A percentile compares a stretch with the other conserved stretches of the same genome.
Conservation (phyloP, 1,139 yeast species). For the Diutina neorugosa region DNA sequence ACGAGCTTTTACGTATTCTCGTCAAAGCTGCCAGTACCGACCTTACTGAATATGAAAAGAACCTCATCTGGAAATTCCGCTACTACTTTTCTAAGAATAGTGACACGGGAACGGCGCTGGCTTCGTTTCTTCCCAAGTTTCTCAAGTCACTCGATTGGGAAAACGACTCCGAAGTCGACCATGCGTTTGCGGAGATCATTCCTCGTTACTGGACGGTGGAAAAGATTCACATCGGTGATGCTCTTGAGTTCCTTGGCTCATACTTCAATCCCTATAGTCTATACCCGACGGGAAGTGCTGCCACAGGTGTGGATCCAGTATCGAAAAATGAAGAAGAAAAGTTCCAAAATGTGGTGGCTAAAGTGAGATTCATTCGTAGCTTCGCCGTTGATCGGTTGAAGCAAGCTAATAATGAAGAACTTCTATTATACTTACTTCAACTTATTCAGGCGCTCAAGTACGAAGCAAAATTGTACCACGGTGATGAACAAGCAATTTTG, state of each 20-base stretch:
- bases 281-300: conserved; percentile 11
- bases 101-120: conserved; percentile 11
- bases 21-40: conserved; percentile 77
- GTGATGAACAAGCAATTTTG: conserved; percentile 13
- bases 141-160: conserved; percentile 84
- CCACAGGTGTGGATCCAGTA: conserved; percentile 2
- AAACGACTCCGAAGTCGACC: conserved; percentile 67
- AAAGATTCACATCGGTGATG: conserved; percentile 84
- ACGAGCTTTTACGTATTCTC: conserved; percentile 55
- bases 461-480: conserved; percentile 26
- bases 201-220: conserved; percentile 40
- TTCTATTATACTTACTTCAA: conserved; percentile 74
- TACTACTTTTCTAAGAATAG: conserved; percentile 67
- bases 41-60: conserved; percentile 73
- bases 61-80: conserved; percentile 83
- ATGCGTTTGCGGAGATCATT: conserved; percentile 50
- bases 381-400: conserved; percentile 81
- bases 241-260: conserved; percentile 76
- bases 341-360: conserved; percentile 20
- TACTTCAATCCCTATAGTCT: conserved; percentile 37
- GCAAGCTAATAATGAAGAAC: conserved; percentile 68
- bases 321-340: conserved; percentile 17
- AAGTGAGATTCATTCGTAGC: conserved; percentile 41
- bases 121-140: conserved; percentile 67
- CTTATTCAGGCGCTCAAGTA: conserved; percentile 87